phyloP scores from a whole-genome alignment of 2,329 filamentous ascomycete species.

The Aspergillus unguis region DNA sequence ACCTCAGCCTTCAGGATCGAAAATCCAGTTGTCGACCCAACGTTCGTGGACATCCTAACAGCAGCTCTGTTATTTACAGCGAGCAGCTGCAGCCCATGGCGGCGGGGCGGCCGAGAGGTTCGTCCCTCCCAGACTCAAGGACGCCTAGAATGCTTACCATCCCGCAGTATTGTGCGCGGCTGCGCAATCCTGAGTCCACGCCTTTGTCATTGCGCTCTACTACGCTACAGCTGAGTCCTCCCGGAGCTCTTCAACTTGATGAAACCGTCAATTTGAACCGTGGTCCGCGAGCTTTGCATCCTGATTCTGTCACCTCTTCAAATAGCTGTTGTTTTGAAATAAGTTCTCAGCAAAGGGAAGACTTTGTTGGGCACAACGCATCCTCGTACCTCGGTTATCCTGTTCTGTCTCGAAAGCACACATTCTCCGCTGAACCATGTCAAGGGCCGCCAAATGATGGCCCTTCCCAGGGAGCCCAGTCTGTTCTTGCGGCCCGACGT shows the following conservation, averaged over 20 bases:
- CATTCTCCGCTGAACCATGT: not conserved
- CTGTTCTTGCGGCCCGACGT: not conserved
- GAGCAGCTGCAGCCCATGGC: not conserved
- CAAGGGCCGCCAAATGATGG: not conserved
- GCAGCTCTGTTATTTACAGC: constrained; percentile 5
- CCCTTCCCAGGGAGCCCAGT: not conserved
- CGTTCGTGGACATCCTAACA: constrained; percentile 10
- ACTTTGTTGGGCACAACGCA: not conserved
- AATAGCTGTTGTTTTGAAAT: not conserved
- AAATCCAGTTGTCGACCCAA: constrained; percentile 15
- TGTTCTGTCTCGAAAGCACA: not conserved
- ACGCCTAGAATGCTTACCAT: constrained; percentile 1
- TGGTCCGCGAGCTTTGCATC: not conserved
- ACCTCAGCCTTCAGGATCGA: constrained; percentile 19
- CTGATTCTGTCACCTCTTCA: not conserved
- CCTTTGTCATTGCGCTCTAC: not conserved
- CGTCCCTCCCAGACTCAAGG: constrained; percentile 9
- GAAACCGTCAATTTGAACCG: not conserved
- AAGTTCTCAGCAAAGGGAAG: not conserved
- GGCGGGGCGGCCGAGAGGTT: constrained; percentile 9
- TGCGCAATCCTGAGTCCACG: constrained; percentile 12
- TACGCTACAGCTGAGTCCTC: not conserved
- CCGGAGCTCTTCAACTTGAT: not conserved
- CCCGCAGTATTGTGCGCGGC: constrained; percentile 15
- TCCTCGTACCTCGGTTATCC: not conserved